Conservation (phyloP, 352 stramenopile species). For the Phytopythium kandeliae region DNA sequence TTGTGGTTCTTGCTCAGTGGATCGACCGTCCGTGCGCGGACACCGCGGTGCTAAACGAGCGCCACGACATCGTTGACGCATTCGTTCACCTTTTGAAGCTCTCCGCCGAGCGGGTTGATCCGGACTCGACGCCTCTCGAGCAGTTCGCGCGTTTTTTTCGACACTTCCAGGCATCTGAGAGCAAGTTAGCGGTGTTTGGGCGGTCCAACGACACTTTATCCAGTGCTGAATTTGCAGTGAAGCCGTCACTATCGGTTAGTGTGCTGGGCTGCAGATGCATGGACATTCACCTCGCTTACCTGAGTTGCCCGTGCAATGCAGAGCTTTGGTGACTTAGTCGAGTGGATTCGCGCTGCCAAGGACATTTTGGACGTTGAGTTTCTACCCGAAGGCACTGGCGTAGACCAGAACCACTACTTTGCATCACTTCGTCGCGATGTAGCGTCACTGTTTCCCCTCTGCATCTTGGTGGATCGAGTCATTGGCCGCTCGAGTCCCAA, state of each 20-base stretch:
- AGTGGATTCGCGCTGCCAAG: background rate
- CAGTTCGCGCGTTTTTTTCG: slow-evolving; percentile 14
- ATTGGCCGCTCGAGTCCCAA: background rate
- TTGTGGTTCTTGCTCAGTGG: slow-evolving; percentile 10
- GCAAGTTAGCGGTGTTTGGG: slow-evolving; percentile 12
- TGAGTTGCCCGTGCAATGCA: background rate
- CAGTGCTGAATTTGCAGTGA: background rate
- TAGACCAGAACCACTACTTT: background rate
- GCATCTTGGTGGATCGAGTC: slow-evolving; percentile 12
- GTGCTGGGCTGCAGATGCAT: too few species aligned
- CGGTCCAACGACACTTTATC: background rate
- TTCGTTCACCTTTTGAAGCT: slow-evolving; percentile 5
- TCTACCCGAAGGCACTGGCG: background rate
- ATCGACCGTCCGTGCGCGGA: slow-evolving; percentile 17
- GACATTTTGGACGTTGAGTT: background rate
- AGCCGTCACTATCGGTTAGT: slow-evolving; percentile 11
- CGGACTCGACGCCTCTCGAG: slow-evolving; percentile 2
- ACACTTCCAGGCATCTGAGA: slow-evolving; percentile 20
- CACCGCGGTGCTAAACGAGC: slow-evolving; percentile 2
- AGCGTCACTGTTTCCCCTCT: slow-evolving; percentile 9
- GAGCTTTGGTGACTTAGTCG: slow-evolving; percentile 8
- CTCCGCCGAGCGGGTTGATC: background rate
- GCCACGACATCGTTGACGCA: slow-evolving; percentile 17
- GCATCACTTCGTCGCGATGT: background rate
- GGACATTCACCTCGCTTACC: background rate